These are phyloP conservation scores for Roridomyces roridus DNA, from an alignment of 768 basidiomycete genomes.

Conservation along the genomic window DNA sequence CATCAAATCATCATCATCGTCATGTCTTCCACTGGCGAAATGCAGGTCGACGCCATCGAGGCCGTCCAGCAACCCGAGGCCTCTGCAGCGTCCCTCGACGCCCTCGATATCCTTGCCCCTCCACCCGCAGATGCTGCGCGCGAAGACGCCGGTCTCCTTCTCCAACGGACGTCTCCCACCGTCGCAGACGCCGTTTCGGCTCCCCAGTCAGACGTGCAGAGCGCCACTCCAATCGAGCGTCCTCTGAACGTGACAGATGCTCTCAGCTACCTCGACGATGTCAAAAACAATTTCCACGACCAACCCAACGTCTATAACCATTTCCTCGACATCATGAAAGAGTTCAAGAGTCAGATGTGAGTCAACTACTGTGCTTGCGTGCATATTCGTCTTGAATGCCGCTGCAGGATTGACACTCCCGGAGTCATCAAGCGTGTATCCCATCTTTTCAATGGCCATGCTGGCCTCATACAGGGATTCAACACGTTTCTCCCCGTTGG, in stretches of 20 bases:
- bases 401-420: conserved; percentile 89
- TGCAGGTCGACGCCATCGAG: not conserved
- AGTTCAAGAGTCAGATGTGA: conserved; percentile 94
- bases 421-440: conserved; percentile 97
- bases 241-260: conserved; percentile 95
- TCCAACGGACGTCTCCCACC: conserved; percentile 17
- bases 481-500: conserved; percentile 96
- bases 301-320: conserved; percentile 96
- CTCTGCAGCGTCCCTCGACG: not conserved
- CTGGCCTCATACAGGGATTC: conserved; percentile 93
- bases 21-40: no score
- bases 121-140: not conserved
- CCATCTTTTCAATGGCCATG: conserved; percentile 89
- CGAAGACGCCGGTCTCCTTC: conserved; percentile 18
- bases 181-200: not conserved
- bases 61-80: not conserved
- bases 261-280: conserved; percentile 89
- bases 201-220: conserved; percentile 33
- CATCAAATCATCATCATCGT: no score
- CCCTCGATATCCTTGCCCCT: not conserved
- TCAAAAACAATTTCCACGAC: conserved; percentile 90
- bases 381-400: conserved; percentile 41
- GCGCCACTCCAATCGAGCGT: conserved; percentile 46
- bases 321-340: conserved; percentile 98
- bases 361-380: conserved; percentile 33